Percentiles rank a stretch among this genome's conserved stretches.
Evolutionary conservation across 768 basidiomycete species (phyloP).

Genomic region (Candolleomyces eurysporus): DNA sequence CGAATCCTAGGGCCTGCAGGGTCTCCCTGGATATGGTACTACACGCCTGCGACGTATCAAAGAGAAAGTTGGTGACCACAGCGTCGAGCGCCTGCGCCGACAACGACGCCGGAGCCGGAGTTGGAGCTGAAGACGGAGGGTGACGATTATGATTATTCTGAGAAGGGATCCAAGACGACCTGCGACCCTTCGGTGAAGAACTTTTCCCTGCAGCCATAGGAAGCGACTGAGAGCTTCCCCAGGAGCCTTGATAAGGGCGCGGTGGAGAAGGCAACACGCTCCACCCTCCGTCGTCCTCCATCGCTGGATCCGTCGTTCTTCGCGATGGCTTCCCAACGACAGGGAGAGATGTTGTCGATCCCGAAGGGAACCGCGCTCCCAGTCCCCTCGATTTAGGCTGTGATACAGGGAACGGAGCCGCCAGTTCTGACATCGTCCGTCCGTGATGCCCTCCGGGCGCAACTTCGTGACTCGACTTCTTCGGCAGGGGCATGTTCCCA

Average conservation of each 20-base stretch:
- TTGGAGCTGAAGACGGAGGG: neutral
- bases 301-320: neutral
- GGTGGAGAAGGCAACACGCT: neutral
- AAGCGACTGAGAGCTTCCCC: neutral
- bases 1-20: slow-evolving; percentile 22
- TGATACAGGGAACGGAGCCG: neutral
- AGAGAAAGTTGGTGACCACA: slow-evolving; percentile 27
- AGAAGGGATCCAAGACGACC: neutral
- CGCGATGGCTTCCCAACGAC: neutral
- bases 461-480: too few species aligned
- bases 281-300: neutral
- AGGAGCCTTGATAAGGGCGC: neutral
- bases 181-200: neutral
- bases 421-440: neutral
- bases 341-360: neutral
- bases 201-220: neutral
- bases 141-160: neutral
- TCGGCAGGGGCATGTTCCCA: neutral
- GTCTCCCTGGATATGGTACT: slow-evolving; percentile 28
- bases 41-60: slow-evolving; percentile 28
- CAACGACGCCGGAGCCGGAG: neutral
- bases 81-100: slow-evolving; percentile 8
- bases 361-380: neutral
- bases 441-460: neutral
- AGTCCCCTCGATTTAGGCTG: neutral